Percentiles rank a stretch among this genome's conserved stretches.
Conservation (phyloP, 2,329 filamentous ascomycete genomes). For the Diaporthe caulivora region DNA sequence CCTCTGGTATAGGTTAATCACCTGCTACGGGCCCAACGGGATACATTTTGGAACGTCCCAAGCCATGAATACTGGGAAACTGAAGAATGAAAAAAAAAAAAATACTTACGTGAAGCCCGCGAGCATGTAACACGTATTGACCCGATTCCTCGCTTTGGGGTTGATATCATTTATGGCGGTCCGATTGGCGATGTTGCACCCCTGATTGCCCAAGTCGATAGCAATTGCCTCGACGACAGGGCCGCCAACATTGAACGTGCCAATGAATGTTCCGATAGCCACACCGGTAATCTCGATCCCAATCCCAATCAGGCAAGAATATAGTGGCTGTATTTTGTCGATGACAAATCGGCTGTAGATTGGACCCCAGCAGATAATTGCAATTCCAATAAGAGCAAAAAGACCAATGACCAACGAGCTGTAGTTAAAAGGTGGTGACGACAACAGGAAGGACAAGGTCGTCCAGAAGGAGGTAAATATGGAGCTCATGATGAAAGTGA, state of each 20-base stretch:
- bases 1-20: too few species aligned
- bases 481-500: conserved; percentile 70
- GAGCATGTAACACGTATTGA: conserved; percentile 89
- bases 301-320: conserved; percentile 75
- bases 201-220: conserved; percentile 80
- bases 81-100: too few species aligned
- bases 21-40: too few species aligned
- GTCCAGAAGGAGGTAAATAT: conserved; percentile 69
- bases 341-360: conserved; percentile 78
- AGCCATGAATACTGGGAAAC: too few species aligned
- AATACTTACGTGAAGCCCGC: conserved; percentile 76
- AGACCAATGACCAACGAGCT: conserved; percentile 77
- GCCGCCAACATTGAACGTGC: conserved; percentile 74
- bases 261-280: conserved; percentile 76
- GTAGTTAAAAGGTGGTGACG: conserved; percentile 77
- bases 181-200: conserved; percentile 79
- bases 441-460: conserved; percentile 83
- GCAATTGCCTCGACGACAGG: conserved; percentile 79
- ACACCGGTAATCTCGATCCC: conserved; percentile 71
- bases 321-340: conserved; percentile 76
- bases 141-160: conserved; percentile 77
- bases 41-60: too few species aligned
- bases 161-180: conserved; percentile 78
- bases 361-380: conserved; percentile 75
- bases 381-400: conserved; percentile 83